Percentiles rank a stretch among this genome's conserved stretches.
Evolutionary conservation across 306 rosid genomes (phyloP).

Genomic region (Argentina anserina): DNA sequence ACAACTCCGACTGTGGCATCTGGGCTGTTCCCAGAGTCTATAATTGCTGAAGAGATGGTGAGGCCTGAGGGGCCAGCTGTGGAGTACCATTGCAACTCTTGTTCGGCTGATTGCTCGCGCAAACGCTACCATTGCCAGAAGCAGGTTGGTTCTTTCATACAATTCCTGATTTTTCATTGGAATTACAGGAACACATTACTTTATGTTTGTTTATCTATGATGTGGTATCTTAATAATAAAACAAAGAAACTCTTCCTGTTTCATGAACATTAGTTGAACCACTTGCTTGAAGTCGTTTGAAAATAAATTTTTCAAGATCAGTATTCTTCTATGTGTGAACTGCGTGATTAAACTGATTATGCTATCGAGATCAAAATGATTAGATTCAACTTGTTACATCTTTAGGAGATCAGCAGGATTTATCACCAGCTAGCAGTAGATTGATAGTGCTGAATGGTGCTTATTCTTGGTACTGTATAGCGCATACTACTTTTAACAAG

Average conservation of each 20-base stretch:
- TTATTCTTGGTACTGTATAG: background rate
- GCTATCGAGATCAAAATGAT: background rate
- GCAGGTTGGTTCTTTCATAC: slow-evolving; percentile 50
- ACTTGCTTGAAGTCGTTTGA: background rate
- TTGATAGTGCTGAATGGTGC: background rate
- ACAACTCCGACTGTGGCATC: slow-evolving; percentile 49
- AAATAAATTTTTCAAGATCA: background rate
- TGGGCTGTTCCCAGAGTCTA: slow-evolving; percentile 72
- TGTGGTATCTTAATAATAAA: background rate
- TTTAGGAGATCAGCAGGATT: background rate
- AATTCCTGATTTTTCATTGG: background rate
- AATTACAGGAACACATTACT: background rate
- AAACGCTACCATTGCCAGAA: slow-evolving; percentile 99
- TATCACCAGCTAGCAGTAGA: background rate
- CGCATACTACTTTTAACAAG: background rate
- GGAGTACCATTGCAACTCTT: slow-evolving; percentile 96
- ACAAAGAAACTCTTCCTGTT: background rate
- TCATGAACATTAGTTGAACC: background rate
- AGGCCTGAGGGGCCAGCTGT: slow-evolving; percentile 79
- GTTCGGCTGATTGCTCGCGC: slow-evolving; percentile 95
- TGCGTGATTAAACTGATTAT: background rate
- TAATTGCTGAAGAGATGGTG: slow-evolving; percentile 69
- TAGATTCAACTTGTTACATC: background rate
- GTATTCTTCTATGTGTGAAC: background rate
- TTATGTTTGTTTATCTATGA: background rate